These are phyloP conservation scores for Mycena belliarum DNA, from an alignment of 768 basidiomycete species.

Conservation along the genomic window DNA sequence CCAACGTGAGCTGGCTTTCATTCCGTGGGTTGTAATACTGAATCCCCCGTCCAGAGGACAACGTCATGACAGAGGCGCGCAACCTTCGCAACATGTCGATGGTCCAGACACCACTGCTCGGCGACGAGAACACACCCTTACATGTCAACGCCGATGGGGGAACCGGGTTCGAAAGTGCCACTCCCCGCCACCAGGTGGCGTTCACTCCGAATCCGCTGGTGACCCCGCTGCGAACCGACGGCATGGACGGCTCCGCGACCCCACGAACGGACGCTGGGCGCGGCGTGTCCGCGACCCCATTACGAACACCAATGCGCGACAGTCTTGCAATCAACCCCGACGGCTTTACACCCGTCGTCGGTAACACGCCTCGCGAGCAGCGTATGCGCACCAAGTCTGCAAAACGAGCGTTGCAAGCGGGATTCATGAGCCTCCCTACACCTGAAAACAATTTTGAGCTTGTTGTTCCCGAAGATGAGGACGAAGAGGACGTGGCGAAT, in stretches of 20 bases:
- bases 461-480: slow-evolving; percentile 83
- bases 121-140: slow-evolving; percentile 96
- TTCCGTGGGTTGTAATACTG: background rate
- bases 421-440: slow-evolving; percentile 82
- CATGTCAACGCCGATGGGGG: slow-evolving; percentile 73
- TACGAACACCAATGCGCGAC: slow-evolving; percentile 95
- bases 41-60: slow-evolving; percentile 71
- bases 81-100: slow-evolving; percentile 94
- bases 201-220: slow-evolving; percentile 97
- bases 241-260: slow-evolving; percentile 50
- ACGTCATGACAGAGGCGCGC: slow-evolving; percentile 89
- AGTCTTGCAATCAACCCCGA: slow-evolving; percentile 86
- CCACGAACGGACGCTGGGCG: slow-evolving; percentile 42
- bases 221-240: slow-evolving; percentile 66
- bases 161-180: slow-evolving; percentile 93
- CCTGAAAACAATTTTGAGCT: slow-evolving; percentile 98
- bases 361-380: slow-evolving; percentile 78
- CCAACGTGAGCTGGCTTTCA: slow-evolving; percentile 64
- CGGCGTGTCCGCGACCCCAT: slow-evolving; percentile 67
- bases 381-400: slow-evolving; percentile 60
- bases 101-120: slow-evolving; percentile 90
- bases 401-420: slow-evolving; percentile 76
- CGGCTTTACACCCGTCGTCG: slow-evolving; percentile 51
- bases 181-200: slow-evolving; percentile 85
- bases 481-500: slow-evolving; percentile 54